A percentile compares a stretch with the other conserved stretches of the same genome.
These are phyloP conservation scores for Alternaria sp. DNA, from an alignment of 2,329 filamentous ascomycete species.

Conservation along the genomic window DNA sequence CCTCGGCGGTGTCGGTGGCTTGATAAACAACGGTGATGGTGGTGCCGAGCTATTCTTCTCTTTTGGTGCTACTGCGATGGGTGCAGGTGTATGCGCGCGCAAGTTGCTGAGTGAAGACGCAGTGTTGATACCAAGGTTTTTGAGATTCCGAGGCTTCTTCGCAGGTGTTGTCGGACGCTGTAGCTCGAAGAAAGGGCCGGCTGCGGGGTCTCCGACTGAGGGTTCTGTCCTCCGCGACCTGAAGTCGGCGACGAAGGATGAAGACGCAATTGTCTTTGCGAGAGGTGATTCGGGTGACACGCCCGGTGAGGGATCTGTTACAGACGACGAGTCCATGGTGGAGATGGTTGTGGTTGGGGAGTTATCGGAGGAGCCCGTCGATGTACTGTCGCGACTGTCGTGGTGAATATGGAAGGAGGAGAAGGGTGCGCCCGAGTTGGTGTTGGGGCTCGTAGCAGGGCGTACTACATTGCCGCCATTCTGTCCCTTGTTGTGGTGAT, in stretches of 20 bases:
- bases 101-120: constrained; percentile 58
- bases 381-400: constrained; percentile 81
- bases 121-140: constrained; percentile 81
- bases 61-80: constrained; percentile 59
- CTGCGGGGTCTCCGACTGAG: constrained; percentile 55
- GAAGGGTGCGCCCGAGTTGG: constrained; percentile 45
- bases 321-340: constrained; percentile 88
- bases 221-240: constrained; percentile 47
- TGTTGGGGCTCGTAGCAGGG: constrained; percentile 48
- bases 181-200: constrained; percentile 63
- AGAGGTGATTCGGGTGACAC: constrained; percentile 88
- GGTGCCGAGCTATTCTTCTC: constrained; percentile 66
- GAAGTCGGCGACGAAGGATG: constrained; percentile 70
- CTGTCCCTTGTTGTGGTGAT: constrained; percentile 60
- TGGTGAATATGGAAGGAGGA: constrained; percentile 65
- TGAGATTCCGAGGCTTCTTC: constrained; percentile 81
- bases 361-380: constrained; percentile 88
- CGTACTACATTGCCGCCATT: constrained; percentile 44
- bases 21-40: constrained; percentile 79
- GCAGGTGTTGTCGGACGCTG: constrained; percentile 63
- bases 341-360: constrained; percentile 95
- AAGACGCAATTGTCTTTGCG: constrained; percentile 74
- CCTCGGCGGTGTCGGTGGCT: constrained; percentile 74
- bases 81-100: constrained; percentile 61
- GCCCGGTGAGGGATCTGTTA: constrained; percentile 90